Conservation (phyloP, 257 asterid genomes). For the Nicotiana sylvestris region DNA sequence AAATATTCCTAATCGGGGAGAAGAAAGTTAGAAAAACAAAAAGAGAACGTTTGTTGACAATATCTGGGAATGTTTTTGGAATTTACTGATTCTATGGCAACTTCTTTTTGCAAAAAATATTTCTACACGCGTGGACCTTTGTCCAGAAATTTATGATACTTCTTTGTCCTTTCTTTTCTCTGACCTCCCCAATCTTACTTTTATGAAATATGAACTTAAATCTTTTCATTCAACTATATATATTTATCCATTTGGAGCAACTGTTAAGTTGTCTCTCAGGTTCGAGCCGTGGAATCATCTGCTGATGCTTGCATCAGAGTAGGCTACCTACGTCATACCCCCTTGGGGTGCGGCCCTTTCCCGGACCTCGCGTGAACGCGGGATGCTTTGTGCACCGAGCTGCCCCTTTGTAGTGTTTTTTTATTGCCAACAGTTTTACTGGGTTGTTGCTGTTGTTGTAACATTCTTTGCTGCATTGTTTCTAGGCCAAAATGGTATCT, state of each 20-base stretch:
- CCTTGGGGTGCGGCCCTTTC: too few species aligned
- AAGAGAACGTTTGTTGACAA: neutral
- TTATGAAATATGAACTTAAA: neutral
- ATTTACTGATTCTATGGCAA: neutral
- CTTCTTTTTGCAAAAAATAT: neutral
- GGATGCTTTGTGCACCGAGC: too few species aligned
- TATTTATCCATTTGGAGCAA: neutral
- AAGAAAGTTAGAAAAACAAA: neutral
- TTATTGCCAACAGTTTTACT: neutral
- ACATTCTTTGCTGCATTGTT: neutral
- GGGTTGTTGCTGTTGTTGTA: too few species aligned
- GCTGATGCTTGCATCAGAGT: too few species aligned
- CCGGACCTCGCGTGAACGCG: too few species aligned
- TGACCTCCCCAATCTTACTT: neutral
- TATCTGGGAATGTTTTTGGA: neutral
- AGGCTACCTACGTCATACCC: too few species aligned
- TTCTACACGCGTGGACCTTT: neutral
- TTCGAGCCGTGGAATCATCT: too few species aligned
- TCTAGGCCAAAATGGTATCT: neutral
- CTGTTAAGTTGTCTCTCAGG: too few species aligned
- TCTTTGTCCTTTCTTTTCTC: neutral
- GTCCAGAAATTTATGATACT: neutral
- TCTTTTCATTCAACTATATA: neutral
- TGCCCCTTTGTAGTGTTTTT: neutral
- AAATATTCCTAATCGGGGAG: neutral